Conservation (phyloP, 208 protist genomes). For the Blechomonas ayalai region DNA sequence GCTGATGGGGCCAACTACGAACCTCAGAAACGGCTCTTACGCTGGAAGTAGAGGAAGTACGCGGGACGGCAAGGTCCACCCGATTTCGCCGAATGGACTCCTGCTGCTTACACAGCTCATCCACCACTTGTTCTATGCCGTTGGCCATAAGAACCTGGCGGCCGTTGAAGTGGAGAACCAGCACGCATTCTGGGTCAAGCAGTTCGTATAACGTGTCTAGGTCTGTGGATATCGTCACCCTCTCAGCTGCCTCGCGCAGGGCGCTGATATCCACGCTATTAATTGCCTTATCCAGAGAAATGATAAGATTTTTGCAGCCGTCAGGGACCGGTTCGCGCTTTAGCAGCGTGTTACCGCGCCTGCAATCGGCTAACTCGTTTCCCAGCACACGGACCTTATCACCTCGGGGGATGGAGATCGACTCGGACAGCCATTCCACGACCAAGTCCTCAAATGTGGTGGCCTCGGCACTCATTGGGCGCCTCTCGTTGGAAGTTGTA, state of each 20-base stretch:
- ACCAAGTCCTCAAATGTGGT: conserved; percentile 25
- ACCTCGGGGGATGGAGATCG: conserved; percentile 11
- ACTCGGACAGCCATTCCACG: conserved; percentile 19
- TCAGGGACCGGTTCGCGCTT: no score
- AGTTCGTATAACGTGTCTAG: conserved; percentile 11
- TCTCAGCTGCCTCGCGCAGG: conserved; percentile 17
- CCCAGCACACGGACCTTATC: conserved; percentile 17
- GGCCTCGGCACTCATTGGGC: no score
- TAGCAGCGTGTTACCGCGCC: not conserved
- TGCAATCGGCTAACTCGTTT: conserved; percentile 1
- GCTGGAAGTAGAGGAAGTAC: not conserved
- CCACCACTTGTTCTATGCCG: conserved; percentile 24
- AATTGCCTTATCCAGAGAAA: conserved; percentile 10
- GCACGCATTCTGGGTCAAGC: conserved; percentile 17
- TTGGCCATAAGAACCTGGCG: conserved; percentile 6
- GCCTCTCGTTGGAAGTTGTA: no score
- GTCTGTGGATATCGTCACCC: conserved; percentile 20
- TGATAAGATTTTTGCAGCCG: no score
- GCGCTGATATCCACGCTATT: conserved; percentile 7
- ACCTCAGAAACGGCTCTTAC: conserved; percentile 16
- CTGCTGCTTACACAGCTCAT: conserved; percentile 45
- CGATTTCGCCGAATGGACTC: conserved; percentile 23
- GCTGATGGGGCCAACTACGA: conserved; percentile 4
- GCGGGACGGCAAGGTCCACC: conserved; percentile 9
- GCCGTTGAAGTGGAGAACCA: conserved; percentile 11